Percentiles rank a stretch among this genome's conserved stretches.
Conservation (phyloP, 2,329 filamentous ascomycete species). For the Macroventuria anomochaeta region DNA sequence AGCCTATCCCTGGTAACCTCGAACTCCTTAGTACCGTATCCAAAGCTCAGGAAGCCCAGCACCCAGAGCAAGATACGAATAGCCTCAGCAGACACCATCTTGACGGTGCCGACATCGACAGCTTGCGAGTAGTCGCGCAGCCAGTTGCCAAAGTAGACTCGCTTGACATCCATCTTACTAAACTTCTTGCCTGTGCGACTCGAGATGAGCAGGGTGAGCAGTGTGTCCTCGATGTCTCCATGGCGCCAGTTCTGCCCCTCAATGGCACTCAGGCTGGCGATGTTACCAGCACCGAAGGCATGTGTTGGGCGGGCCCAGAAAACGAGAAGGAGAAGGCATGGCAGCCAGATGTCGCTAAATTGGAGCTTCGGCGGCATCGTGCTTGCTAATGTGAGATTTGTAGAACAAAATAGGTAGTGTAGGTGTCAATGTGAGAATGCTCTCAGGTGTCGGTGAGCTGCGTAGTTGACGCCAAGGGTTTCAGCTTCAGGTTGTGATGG, state of each 20-base stretch:
- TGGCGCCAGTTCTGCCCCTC: conserved; percentile 78
- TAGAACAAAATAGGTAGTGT: conserved; percentile 4
- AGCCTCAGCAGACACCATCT: conserved; percentile 86
- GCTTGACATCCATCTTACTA: conserved; percentile 83
- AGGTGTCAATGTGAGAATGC: conserved; percentile 11
- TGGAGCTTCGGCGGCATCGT: conserved; percentile 37
- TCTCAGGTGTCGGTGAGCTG: conserved; percentile 10
- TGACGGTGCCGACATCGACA: conserved; percentile 90
- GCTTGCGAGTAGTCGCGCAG: conserved; percentile 92
- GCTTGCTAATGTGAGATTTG: neutral
- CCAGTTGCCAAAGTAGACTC: conserved; percentile 97
- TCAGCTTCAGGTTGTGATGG: conserved; percentile 10
- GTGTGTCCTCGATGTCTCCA: conserved; percentile 85
- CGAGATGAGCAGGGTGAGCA: conserved; percentile 74
- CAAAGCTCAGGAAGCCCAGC: conserved; percentile 87
- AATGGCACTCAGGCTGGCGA: conserved; percentile 78
- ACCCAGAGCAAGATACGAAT: conserved; percentile 90
- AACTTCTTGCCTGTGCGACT: conserved; percentile 78
- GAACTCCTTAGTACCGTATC: conserved; percentile 82
- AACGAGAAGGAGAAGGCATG: conserved; percentile 60
- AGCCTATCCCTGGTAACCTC: conserved; percentile 81
- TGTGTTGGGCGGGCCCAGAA: conserved; percentile 72
- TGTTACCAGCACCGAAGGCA: conserved; percentile 89
- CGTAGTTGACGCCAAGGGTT: conserved; percentile 13
- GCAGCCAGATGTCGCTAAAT: conserved; percentile 46